phyloP scores from a whole-genome alignment of 768 basidiomycete species.

The Gloeophyllum trabeum region DNA sequence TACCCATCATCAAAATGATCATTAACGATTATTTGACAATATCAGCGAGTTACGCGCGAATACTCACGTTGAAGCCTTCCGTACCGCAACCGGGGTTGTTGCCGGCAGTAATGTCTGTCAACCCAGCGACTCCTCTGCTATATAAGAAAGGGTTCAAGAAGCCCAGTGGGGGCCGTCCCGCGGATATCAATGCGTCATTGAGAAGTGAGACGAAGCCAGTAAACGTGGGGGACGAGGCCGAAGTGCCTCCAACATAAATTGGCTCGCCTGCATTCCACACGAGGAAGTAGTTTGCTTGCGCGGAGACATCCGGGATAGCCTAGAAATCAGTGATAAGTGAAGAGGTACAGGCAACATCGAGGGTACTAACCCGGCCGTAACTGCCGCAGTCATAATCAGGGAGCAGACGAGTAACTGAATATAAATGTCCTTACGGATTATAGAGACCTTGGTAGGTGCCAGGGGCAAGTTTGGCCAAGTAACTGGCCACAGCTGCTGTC shows the following conservation, averaged over 20 bases:
- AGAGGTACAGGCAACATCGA: background rate
- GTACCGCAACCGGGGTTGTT: constrained; percentile 54
- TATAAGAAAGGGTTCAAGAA: constrained; percentile 62
- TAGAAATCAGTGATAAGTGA: constrained; percentile 10
- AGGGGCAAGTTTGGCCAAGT: constrained; percentile 31
- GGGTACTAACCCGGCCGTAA: constrained; percentile 39
- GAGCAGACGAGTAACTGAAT: background rate
- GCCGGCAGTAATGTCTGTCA: constrained; percentile 52
- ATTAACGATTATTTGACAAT: background rate
- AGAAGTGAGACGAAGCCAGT: constrained; percentile 32
- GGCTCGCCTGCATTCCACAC: constrained; percentile 31
- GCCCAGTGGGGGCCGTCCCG: constrained; percentile 34
- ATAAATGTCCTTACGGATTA: constrained; percentile 33
- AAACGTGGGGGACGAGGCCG: constrained; percentile 53
- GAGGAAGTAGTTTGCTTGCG: constrained; percentile 38
- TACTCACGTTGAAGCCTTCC: constrained; percentile 49
- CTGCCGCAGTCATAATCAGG: constrained; percentile 15
- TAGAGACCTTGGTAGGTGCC: constrained; percentile 47
- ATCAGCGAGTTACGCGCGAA: constrained; percentile 1
- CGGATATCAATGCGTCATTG: constrained; percentile 46
- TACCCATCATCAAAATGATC: constrained; percentile 8
- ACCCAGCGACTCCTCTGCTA: constrained; percentile 20
- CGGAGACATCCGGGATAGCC: constrained; percentile 60
- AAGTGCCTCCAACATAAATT: constrained; percentile 46
- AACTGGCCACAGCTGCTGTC: constrained; percentile 27